phyloP scores from a whole-genome alignment of 768 basidiomycete genomes.

The Boletus subparvulus region DNA sequence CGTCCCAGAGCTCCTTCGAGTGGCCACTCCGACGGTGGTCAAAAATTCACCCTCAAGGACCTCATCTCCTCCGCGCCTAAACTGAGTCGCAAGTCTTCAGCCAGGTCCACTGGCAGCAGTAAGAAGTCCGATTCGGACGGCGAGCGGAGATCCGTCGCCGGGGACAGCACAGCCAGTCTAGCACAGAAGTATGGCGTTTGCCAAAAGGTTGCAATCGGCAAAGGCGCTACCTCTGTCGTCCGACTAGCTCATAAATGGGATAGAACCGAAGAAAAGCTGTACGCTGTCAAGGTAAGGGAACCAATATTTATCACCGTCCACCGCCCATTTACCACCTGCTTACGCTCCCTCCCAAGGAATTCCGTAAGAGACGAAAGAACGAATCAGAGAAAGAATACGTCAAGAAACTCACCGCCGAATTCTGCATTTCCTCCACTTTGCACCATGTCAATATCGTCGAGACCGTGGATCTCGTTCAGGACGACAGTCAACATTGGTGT shows the following conservation, averaged over 20 bases:
- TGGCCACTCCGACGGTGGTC: conserved; percentile 57
- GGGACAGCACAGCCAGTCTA: conserved; percentile 55
- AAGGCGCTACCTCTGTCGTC: conserved; percentile 97
- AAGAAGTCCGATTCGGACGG: conserved; percentile 69
- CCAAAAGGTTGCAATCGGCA: conserved; percentile 95
- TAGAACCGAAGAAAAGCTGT: conserved; percentile 91
- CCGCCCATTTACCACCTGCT: background rate
- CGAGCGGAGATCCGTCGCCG: conserved; percentile 43
- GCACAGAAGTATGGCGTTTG: conserved; percentile 96
- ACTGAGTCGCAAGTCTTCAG: conserved; percentile 67
- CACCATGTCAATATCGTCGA: conserved; percentile 95
- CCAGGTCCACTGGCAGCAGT: conserved; percentile 63
- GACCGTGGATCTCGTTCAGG: conserved; percentile 99
- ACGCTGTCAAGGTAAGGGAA: conserved; percentile 86
- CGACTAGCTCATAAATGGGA: conserved; percentile 99
- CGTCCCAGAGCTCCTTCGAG: conserved; percentile 42
- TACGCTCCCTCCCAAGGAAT: conserved; percentile 61
- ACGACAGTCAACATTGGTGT: conserved; percentile 95
- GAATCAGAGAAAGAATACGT: conserved; percentile 99
- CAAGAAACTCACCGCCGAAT: conserved; percentile 99
- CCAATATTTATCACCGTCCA: background rate
- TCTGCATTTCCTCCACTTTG: conserved; percentile 95
- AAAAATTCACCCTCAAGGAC: conserved; percentile 84
- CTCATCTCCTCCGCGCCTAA: conserved; percentile 74
- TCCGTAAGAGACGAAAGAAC: conserved; percentile 96